Conservation (phyloP, 208 protist genomes). For the Crithidia mellificae region DNA sequence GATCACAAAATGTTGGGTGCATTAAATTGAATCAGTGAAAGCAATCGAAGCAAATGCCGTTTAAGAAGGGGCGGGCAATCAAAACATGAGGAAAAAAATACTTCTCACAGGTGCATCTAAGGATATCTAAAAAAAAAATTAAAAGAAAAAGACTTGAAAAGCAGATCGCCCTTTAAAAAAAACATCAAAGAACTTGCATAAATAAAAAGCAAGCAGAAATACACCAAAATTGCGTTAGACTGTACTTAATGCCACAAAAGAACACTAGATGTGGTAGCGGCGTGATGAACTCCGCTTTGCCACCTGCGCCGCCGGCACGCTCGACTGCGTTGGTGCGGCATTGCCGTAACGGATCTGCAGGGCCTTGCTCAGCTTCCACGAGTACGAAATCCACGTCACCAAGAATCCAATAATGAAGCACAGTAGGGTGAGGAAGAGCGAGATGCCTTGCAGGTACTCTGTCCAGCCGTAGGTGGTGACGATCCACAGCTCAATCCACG, state of each 20-base stretch:
- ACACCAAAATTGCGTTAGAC: no score
- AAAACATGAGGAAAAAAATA: no score
- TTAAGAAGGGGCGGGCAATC: no score
- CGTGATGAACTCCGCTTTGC: slow-evolving; percentile 13
- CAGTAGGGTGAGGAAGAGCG: slow-evolving; percentile 59
- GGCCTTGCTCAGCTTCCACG: slow-evolving; percentile 74
- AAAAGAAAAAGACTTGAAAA: no score
- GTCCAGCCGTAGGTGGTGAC: slow-evolving; percentile 56
- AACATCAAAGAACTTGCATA: background rate
- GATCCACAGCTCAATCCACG: slow-evolving; percentile 79
- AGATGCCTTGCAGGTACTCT: slow-evolving; percentile 66
- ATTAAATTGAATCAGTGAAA: no score
- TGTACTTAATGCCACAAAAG: no score
- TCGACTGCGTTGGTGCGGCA: slow-evolving; percentile 29
- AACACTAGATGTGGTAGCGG: slow-evolving; percentile 11
- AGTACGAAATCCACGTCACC: slow-evolving; percentile 73
- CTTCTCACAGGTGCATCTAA: no score
- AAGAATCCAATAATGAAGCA: slow-evolving; percentile 78
- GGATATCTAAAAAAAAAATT: no score
- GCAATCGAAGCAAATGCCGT: no score
- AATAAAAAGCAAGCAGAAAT: background rate
- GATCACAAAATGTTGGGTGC: no score
- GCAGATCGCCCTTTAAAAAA: no score
- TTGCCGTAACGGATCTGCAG: slow-evolving; percentile 66
- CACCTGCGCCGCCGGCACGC: slow-evolving; percentile 23